phyloP scores from a whole-genome alignment of 768 basidiomycete species.

The Hygrophorus pudorinus region DNA sequence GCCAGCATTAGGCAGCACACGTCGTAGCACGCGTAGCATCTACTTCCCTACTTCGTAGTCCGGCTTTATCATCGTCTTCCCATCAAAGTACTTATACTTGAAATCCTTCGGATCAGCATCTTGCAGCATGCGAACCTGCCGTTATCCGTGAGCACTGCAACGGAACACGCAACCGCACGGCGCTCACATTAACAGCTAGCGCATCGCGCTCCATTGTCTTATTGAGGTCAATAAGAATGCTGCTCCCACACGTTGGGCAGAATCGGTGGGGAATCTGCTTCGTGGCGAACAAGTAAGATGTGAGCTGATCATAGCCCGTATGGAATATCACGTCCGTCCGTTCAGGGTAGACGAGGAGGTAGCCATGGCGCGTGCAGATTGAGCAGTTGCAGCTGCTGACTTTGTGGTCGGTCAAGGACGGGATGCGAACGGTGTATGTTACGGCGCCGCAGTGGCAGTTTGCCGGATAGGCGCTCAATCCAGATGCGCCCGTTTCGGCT shows the following conservation, averaged over 20 bases:
- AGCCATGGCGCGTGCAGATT: constrained; percentile 1
- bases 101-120: neutral
- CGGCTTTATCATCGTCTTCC: too few relatives aligned
- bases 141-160: neutral
- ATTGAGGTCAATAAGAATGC: neutral
- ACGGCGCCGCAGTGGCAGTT: constrained; percentile 14
- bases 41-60: too few relatives aligned
- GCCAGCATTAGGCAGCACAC: too few relatives aligned
- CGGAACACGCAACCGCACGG: neutral
- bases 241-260: neutral
- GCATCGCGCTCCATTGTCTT: neutral
- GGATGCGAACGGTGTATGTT: constrained; percentile 10
- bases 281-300: neutral
- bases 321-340: neutral
- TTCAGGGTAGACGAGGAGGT: constrained; percentile 9
- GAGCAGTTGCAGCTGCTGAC: constrained; percentile 10
- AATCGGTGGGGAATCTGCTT: neutral
- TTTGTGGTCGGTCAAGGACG: constrained; percentile 7
- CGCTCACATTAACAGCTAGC: neutral
- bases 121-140: neutral
- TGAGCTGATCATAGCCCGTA: neutral
- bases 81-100: neutral
- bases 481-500: neutral
- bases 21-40: too few relatives aligned
- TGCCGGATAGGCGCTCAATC: constrained; percentile 9